Base-by-base conservation (phyloP, 192 early-diverging fungal species). In the Backusella macrospora region DNA sequence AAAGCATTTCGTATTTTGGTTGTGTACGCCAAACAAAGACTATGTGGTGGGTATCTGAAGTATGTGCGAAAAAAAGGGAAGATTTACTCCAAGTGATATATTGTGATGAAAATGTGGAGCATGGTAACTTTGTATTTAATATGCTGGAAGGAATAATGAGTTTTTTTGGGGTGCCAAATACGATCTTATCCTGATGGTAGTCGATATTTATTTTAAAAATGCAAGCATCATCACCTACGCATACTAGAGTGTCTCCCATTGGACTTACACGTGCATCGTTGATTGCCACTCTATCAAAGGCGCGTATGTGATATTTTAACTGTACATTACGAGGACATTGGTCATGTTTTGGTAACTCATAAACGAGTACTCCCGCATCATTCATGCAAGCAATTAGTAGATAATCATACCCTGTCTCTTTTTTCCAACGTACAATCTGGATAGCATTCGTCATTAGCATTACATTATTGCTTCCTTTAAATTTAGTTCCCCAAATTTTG, bases 231-330 rank as follows among this genome's bases (percentile, higher is more conserved):
- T 87, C 86, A 23, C 83, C 83, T 2, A 87, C 86, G 37, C 79
- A 81, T 5, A 80, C 83, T 37, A 87, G 78, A 47, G 74, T 72
- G 6, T 73, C 73, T n/a, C 86, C 86, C 38, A 83, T 74, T 1
- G 86, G 86, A n/a, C 80, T 83, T 42, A 77, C 80, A 46, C 71
- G 75, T 67, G 83, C 83, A 49, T 87, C 83, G 49, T 87, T 87
- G 74, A 87, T 73, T 1, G 72, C 39, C 16, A 70, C 74, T 2
- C 62, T 52, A 65, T 62, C 52, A 49, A 74, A 86, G 62, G 26
- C 72, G 37, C 70, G 73, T 18, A 76, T 65, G 40, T 81, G 76
- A 8, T 45, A 29, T 29, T 47, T 45, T 23, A 68, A 37, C 26
- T 70, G 47, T 49, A 39, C 40, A 59, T 21, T 34, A 23, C 18